These are phyloP conservation scores for Botryotinia calthae DNA, from an alignment of 2,329 filamentous ascomycete species.

Conservation along the genomic window DNA sequence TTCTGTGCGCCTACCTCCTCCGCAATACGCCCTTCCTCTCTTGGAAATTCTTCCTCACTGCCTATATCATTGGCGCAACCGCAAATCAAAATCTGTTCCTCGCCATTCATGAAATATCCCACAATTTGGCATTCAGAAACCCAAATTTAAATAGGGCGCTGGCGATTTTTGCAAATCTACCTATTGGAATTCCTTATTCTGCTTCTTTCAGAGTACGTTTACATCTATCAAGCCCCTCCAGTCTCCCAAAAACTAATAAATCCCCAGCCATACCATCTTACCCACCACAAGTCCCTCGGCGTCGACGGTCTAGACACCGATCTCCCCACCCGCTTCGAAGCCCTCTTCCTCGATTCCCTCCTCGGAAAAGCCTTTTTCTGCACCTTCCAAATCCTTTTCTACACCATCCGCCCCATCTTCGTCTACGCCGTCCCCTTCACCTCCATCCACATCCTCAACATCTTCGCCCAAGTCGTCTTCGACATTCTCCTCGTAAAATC, in stretches of 20 bases:
- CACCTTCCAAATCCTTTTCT: conserved; percentile 99
- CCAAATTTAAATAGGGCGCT: conserved; percentile 77
- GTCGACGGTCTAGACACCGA: conserved; percentile 96
- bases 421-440: conserved; percentile 89
- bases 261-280: conserved; percentile 84
- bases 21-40: conserved; percentile 76
- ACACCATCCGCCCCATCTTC: conserved; percentile 92
- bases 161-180: conserved; percentile 91
- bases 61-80: conserved; percentile 89
- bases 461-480: conserved; percentile 73
- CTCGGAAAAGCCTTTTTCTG: conserved; percentile 98
- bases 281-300: conserved; percentile 97
- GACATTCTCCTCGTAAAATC: conserved; percentile 66
- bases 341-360: conserved; percentile 88
- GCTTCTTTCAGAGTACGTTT: conserved; percentile 81
- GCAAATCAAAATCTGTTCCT: conserved; percentile 98
- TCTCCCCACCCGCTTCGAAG: conserved; percentile 87
- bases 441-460: conserved; percentile 77
- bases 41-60: conserved; percentile 79
- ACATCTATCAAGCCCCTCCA: background rate
- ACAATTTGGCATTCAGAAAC: conserved; percentile 90
- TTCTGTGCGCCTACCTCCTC: conserved; percentile 73
- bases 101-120: conserved; percentile 97
- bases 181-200: conserved; percentile 93
- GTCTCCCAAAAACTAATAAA: conserved; percentile 29